Evolutionary conservation across 108 stramenopile genomes (phyloP).

Genomic region (Pseudonitzschia multiseries): DNA sequence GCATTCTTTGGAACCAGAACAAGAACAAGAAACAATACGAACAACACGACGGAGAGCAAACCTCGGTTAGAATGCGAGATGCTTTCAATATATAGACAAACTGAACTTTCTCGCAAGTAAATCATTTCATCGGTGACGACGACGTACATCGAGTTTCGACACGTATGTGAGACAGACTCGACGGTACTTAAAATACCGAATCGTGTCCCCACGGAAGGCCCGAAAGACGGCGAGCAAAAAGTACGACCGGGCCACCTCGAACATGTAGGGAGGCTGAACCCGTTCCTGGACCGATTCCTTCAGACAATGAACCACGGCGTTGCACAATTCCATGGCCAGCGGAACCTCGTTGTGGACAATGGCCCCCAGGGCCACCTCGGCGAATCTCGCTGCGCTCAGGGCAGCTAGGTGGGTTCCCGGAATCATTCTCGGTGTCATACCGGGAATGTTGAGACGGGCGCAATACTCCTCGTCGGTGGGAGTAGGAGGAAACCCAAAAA

Average conservation of each 20-base stretch:
- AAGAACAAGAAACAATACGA: background rate
- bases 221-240: slow-evolving; percentile 82
- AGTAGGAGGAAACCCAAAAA: slow-evolving; percentile 77
- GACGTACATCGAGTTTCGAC: slow-evolving; percentile 58
- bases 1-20: slow-evolving; percentile 38
- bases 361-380: slow-evolving; percentile 82
- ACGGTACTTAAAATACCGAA: slow-evolving; percentile 86
- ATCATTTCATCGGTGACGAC: background rate
- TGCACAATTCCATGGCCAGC: slow-evolving; percentile 77
- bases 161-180: slow-evolving; percentile 80
- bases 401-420: slow-evolving; percentile 71
- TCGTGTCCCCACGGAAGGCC: slow-evolving; percentile 80
- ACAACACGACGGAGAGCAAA: background rate
- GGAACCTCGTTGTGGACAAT: slow-evolving; percentile 72
- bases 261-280: slow-evolving; percentile 62
- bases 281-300: slow-evolving; percentile 62
- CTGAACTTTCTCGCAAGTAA: background rate
- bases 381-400: slow-evolving; percentile 78
- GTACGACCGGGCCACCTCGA: slow-evolving; percentile 79
- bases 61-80: background rate
- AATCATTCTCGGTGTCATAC: slow-evolving; percentile 51
- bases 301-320: slow-evolving; percentile 80
- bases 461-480: slow-evolving; percentile 77
- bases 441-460: slow-evolving; percentile 41
- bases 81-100: background rate